Conservation (phyloP, 371 early-diverging fungal species). For the Blastocladiella emersonii region DNA sequence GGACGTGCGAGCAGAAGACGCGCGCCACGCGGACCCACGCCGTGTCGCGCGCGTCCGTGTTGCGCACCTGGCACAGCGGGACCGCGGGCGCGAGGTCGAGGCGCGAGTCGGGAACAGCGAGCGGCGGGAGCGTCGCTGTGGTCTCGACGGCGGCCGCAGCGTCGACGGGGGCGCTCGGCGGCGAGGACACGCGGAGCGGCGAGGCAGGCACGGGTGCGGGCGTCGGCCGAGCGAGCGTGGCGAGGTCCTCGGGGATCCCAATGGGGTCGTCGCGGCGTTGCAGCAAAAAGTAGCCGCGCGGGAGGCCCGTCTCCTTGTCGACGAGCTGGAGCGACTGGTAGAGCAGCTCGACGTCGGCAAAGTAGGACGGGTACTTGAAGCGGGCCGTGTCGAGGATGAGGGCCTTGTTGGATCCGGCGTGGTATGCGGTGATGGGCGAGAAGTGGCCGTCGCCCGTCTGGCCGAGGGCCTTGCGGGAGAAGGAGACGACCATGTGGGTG, state of each 20-base stretch:
- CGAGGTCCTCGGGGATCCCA: conserved; percentile 8
- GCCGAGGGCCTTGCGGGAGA: conserved; percentile 56
- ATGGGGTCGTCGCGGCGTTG: conserved; percentile 18
- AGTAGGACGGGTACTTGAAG: conserved; percentile 79
- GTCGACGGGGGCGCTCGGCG: too few species aligned
- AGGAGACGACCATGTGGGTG: conserved; percentile 75
- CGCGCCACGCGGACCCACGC: neutral
- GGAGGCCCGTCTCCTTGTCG: conserved; percentile 60
- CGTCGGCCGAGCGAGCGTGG: neutral
- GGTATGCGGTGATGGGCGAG: conserved; percentile 23
- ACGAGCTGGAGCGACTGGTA: conserved; percentile 65
- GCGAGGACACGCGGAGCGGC: too few species aligned
- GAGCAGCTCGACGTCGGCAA: conserved; percentile 49
- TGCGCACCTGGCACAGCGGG: conserved; percentile 20
- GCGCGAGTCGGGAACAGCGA: conserved; percentile 3
- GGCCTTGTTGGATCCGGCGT: conserved; percentile 42
- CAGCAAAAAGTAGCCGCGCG: conserved; percentile 70
- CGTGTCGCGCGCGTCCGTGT: conserved; percentile 5
- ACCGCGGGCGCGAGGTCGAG: conserved; percentile 9
- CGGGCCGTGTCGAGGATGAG: conserved; percentile 72
- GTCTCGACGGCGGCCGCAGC: too few species aligned
- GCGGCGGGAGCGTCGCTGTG: neutral
- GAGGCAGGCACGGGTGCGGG: neutral
- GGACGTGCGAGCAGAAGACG: neutral
- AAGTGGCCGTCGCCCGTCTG: conserved; percentile 89